A percentile compares a stretch with the other conserved stretches of the same genome.
Evolutionary conservation across 148 eudicot genomes (phyloP).

Genomic region (Beta vulgaris): DNA sequence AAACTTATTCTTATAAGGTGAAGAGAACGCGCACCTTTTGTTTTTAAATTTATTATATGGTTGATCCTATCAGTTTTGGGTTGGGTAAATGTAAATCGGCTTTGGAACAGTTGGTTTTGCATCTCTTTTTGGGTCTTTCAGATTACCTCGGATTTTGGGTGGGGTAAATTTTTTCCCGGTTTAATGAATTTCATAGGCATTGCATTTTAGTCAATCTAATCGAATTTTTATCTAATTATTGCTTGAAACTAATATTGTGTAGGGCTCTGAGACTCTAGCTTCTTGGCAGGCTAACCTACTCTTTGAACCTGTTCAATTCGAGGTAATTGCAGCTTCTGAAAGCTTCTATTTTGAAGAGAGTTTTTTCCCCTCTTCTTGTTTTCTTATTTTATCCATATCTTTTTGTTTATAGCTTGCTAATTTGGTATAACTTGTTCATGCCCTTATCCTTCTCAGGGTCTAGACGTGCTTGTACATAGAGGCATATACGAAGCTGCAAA

Average conservation of each 20-base stretch:
- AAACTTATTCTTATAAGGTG: too few relatives aligned
- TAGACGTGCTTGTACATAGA: slow-evolving; percentile 86
- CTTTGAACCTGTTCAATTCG: slow-evolving; percentile 85
- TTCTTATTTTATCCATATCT: not conserved
- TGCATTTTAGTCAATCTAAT: not conserved
- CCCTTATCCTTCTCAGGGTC: slow-evolving; percentile 41
- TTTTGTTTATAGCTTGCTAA: not conserved
- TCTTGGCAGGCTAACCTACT: slow-evolving; percentile 99
- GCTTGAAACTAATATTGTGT: not conserved
- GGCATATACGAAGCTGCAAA: slow-evolving; percentile 99
- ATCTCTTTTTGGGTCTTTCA: too few relatives aligned
- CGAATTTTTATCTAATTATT: not conserved
- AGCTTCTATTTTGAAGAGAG: not conserved
- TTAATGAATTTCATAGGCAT: not conserved
- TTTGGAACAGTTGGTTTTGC: too few relatives aligned
- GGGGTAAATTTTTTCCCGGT: too few relatives aligned
- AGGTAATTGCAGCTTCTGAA: slow-evolving; percentile 42
- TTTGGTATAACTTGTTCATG: not conserved
- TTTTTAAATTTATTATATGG: too few relatives aligned
- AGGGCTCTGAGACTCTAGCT: slow-evolving; percentile 92
- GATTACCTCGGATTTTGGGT: too few relatives aligned
- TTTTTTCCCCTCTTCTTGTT: not conserved
- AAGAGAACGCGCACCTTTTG: too few relatives aligned
- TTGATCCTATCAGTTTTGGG: too few relatives aligned
- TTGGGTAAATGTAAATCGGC: too few relatives aligned